These are phyloP conservation scores for Scleromitrula shiraiana DNA, from an alignment of 2,329 filamentous ascomycete species.

Conservation along the genomic window DNA sequence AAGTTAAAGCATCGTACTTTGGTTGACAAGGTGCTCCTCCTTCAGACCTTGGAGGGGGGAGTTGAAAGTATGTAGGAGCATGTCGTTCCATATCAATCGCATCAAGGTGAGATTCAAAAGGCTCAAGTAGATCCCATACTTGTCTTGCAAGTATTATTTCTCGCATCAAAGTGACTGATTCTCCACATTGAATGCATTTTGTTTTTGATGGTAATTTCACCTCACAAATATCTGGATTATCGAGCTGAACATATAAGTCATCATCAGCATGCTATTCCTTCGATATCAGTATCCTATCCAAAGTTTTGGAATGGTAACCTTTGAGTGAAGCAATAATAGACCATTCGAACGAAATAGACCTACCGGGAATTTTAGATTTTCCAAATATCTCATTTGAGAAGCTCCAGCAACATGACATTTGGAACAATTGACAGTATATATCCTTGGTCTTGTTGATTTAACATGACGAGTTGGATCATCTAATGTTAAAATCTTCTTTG, in stretches of 20 bases:
- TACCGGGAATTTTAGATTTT: conserved; percentile 26
- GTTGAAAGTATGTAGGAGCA: conserved; percentile 31
- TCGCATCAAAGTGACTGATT: conserved; percentile 30
- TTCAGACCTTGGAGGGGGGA: conserved; percentile 28
- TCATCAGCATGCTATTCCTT: conserved; percentile 9
- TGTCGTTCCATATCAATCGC: conserved; percentile 34
- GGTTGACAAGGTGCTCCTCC: conserved; percentile 15
- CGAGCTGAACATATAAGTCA: conserved; percentile 14
- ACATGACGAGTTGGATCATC: conserved; percentile 31
- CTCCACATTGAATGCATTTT: conserved; percentile 30
- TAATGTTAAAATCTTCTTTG: conserved; percentile 30
- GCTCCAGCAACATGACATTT: conserved; percentile 32
- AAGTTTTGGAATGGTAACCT: too few species aligned
- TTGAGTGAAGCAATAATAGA: background rate
- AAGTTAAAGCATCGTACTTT: conserved; percentile 12
- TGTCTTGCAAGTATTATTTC: conserved; percentile 32
- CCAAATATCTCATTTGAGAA: conserved; percentile 28
- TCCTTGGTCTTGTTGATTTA: conserved; percentile 25
- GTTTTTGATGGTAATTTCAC: conserved; percentile 25
- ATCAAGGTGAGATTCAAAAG: conserved; percentile 32
- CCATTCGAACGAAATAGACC: conserved; percentile 8
- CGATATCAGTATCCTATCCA: background rate
- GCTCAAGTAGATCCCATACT: conserved; percentile 32
- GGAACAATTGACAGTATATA: conserved; percentile 33
- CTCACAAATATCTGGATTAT: conserved; percentile 15